A percentile compares a stretch with the other conserved stretches of the same genome.
Conservation (phyloP, 2,329 filamentous ascomycete genomes). For the Pyrenophora tritici-repentis region DNA sequence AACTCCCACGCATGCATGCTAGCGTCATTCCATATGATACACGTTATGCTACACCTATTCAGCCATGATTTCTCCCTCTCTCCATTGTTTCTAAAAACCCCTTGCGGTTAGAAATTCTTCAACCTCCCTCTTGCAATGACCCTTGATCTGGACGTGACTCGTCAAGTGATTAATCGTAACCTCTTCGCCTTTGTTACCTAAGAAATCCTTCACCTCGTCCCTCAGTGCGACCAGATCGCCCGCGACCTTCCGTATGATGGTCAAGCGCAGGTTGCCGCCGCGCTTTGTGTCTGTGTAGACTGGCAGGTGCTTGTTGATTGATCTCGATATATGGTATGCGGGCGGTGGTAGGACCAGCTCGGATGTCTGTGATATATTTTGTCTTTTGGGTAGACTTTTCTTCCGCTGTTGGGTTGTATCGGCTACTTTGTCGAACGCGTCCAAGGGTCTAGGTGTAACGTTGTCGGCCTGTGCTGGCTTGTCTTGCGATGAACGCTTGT, state of each 20-base stretch:
- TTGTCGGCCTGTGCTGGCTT: slow-evolving; percentile 2
- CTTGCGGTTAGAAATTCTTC: slow-evolving; percentile 19
- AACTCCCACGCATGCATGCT: too few species aligned
- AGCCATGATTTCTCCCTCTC: too few species aligned
- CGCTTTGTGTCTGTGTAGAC: slow-evolving; percentile 76
- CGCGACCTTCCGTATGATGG: slow-evolving; percentile 76
- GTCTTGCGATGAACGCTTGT: slow-evolving; percentile 8
- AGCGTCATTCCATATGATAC: not conserved
- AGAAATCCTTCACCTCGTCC: slow-evolving; percentile 63
- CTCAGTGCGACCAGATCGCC: slow-evolving; percentile 70
- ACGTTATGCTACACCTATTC: not conserved
- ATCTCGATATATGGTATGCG: slow-evolving; percentile 75
- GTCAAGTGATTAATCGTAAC: slow-evolving; percentile 66
- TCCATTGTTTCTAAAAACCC: slow-evolving; percentile 18
- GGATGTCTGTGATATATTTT: slow-evolving; percentile 1
- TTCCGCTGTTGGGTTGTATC: slow-evolving; percentile 14
- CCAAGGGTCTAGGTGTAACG: not conserved
- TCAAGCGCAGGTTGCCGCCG: slow-evolving; percentile 76
- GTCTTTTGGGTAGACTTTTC: slow-evolving; percentile 11
- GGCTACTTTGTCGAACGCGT: slow-evolving; percentile 1
- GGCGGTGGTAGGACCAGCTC: slow-evolving; percentile 28
- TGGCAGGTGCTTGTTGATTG: slow-evolving; percentile 70
- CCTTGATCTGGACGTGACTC: slow-evolving; percentile 63
- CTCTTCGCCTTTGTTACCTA: slow-evolving; percentile 62
- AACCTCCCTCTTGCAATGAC: slow-evolving; percentile 19